These are phyloP conservation scores for Venturia effusa DNA, from an alignment of 2,329 filamentous ascomycete genomes.

Conservation along the genomic window DNA sequence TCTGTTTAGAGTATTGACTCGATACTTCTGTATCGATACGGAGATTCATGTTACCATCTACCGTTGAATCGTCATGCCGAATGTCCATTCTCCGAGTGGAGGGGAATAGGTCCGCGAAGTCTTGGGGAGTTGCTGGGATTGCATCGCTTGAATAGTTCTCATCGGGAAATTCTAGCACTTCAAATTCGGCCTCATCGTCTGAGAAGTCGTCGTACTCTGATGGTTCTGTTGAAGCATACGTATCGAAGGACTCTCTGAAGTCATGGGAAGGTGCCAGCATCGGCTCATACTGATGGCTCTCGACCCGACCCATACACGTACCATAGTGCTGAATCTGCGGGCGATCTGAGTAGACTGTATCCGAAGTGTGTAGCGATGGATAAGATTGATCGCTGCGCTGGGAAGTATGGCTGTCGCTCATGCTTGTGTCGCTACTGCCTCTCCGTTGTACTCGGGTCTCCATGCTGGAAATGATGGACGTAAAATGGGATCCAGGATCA, in stretches of 20 bases:
- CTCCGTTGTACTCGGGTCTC: neutral
- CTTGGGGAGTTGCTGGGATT: slow-evolving; percentile 65
- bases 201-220: slow-evolving; percentile 46
- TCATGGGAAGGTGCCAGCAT: neutral
- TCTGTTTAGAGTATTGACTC: slow-evolving; percentile 40
- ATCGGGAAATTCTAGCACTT: slow-evolving; percentile 53
- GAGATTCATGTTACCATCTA: slow-evolving; percentile 94
- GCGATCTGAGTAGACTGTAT: slow-evolving; percentile 19
- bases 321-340: slow-evolving; percentile 19
- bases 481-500: neutral
- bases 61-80: slow-evolving; percentile 78
- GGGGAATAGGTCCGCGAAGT: slow-evolving; percentile 80
- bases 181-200: slow-evolving; percentile 38
- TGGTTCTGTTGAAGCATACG: slow-evolving; percentile 63
- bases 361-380: slow-evolving; percentile 9
- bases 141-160: slow-evolving; percentile 50
- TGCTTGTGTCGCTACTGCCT: neutral
- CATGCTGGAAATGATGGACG: neutral
- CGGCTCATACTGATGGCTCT: slow-evolving; percentile 12
- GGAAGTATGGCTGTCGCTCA: slow-evolving; percentile 9
- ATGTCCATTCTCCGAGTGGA: slow-evolving; percentile 72
- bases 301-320: slow-evolving; percentile 16
- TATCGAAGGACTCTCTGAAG: slow-evolving; percentile 50
- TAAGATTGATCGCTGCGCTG: slow-evolving; percentile 11
- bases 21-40: slow-evolving; percentile 69